These are phyloP conservation scores for Albophoma yamanashiensis DNA, from an alignment of 2,329 filamentous ascomycete genomes.

Conservation along the genomic window DNA sequence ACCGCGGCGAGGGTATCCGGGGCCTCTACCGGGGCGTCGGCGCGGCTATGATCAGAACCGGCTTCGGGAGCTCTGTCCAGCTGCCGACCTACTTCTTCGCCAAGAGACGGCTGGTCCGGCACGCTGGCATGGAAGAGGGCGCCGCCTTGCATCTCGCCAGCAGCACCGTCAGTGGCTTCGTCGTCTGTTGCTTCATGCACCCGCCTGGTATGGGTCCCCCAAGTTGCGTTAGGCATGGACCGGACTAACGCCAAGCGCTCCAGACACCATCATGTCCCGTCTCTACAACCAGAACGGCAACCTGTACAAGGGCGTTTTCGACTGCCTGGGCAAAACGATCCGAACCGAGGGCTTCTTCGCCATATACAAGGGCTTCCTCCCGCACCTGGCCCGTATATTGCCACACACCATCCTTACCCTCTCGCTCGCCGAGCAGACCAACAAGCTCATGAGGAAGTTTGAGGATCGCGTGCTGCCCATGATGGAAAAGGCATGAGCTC, in stretches of 20 bases:
- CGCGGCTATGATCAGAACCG: slow-evolving; percentile 91
- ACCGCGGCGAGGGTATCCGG: slow-evolving; percentile 60
- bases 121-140: slow-evolving; percentile 84
- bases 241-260: not conserved
- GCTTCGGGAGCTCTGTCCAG: slow-evolving; percentile 92
- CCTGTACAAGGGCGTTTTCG: slow-evolving; percentile 86
- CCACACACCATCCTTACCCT: slow-evolving; percentile 93
- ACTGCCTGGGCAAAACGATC: slow-evolving; percentile 85
- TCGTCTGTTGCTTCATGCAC: slow-evolving; percentile 97
- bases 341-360: slow-evolving; percentile 84
- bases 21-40: slow-evolving; percentile 86
- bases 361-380: slow-evolving; percentile 96
- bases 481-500: slow-evolving; percentile 15
- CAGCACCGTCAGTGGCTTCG: slow-evolving; percentile 84
- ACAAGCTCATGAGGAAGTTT: slow-evolving; percentile 75
- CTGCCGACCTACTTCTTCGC: slow-evolving; percentile 97
- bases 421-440: slow-evolving; percentile 91
- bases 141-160: slow-evolving; percentile 80
- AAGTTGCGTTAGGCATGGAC: not conserved
- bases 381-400: slow-evolving; percentile 85
- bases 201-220: slow-evolving; percentile 59
- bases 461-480: slow-evolving; percentile 49
- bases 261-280: slow-evolving; percentile 94
- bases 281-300: slow-evolving; percentile 99
- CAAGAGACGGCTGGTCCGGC: slow-evolving; percentile 72